These are phyloP conservation scores for Pleoardoris graminearum DNA, from an alignment of 2,329 filamentous ascomycete species.

Conservation along the genomic window DNA sequence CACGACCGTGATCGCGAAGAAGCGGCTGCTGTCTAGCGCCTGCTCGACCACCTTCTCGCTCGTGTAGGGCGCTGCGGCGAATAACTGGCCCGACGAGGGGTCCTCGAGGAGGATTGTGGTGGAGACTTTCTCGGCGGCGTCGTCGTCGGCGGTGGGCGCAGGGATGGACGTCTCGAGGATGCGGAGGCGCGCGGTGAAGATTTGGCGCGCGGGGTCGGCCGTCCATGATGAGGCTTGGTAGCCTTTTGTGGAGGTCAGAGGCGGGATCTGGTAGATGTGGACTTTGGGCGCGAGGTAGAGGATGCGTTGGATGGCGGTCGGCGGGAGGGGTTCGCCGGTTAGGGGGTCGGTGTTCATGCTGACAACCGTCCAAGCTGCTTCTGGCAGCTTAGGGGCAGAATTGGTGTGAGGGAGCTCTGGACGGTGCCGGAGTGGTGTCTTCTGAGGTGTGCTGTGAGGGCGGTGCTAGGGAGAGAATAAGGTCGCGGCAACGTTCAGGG, in stretches of 20 bases:
- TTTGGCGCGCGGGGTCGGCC: constrained; percentile 67
- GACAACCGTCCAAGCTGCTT: not conserved
- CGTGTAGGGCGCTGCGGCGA: constrained; percentile 82
- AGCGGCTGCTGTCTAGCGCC: constrained; percentile 76
- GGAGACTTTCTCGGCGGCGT: constrained; percentile 61
- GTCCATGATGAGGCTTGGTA: constrained; percentile 81
- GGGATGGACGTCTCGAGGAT: constrained; percentile 72
- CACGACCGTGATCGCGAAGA: constrained; percentile 81
- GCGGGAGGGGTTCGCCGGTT: constrained; percentile 68
- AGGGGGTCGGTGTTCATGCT: constrained; percentile 70
- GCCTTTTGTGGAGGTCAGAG: constrained; percentile 75
- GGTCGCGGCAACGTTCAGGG: not conserved
- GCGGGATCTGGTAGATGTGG: constrained; percentile 87
- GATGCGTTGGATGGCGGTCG: constrained; percentile 81
- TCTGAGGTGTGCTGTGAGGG: not conserved
- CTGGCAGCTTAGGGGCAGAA: not conserved
- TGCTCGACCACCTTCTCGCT: constrained; percentile 68
- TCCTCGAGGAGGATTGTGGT: constrained; percentile 82
- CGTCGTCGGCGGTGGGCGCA: constrained; percentile 30
- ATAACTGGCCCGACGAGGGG: constrained; percentile 70
- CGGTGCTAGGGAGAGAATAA: not conserved
- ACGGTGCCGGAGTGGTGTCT: not conserved
- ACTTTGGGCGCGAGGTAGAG: constrained; percentile 75
- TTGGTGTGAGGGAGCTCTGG: not conserved
- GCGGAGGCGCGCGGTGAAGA: constrained; percentile 83